Evolutionary conservation across 148 eudicot genomes (phyloP), one percentile per base, ranked within the genome.

Genomic region (Arbutus unedo): DNA sequence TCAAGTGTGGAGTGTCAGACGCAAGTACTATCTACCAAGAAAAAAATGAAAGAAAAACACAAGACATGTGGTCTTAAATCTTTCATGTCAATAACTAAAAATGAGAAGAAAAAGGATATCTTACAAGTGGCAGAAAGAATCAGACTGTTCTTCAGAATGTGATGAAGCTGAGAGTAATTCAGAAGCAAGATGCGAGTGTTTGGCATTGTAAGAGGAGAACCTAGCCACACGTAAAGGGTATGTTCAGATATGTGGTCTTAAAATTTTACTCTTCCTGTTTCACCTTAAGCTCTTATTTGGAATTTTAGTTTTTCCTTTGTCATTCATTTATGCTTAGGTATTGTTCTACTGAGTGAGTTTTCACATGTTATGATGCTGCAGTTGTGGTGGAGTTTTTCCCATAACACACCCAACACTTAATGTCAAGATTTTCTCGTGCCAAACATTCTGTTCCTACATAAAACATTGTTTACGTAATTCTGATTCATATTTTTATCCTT

Each of bases 401-500:
- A 43, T 68, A 25, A 68, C 41, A 8, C 6, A 66, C 16, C 3
- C 9, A 64, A 14, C 9, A 47, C 49, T 14, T 56, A 10, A 60
- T 78, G 44, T 43, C 25, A 56, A 74, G 60, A 54, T 51, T 83
- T 56, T 74, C 57, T 48, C 8, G 10, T 49, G 13, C 31, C 72
- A 43, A 80, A 49, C 31, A 73, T 57, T 15, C 14, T 68, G 15
- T 78, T 67, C 41, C 5, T 13, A 51, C 38, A 2, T 3, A 14
- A 41, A 41, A 70, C 19, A 53, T 71, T 84, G 48, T 76, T 48
- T 7, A 51, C 19, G 74, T 75, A 25, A 41, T 45, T 70, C 70
- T 48, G 67, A 51, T 79, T 4, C 68, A 76, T 80, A 23, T 13
- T 13, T 31, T 83, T 41, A 31, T 77, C 53, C 60, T 43, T 43